Percentiles rank a stretch among this genome's conserved stretches.
Conservation (phyloP, 768 basidiomycete genomes). For the Suillus hirtellus region DNA sequence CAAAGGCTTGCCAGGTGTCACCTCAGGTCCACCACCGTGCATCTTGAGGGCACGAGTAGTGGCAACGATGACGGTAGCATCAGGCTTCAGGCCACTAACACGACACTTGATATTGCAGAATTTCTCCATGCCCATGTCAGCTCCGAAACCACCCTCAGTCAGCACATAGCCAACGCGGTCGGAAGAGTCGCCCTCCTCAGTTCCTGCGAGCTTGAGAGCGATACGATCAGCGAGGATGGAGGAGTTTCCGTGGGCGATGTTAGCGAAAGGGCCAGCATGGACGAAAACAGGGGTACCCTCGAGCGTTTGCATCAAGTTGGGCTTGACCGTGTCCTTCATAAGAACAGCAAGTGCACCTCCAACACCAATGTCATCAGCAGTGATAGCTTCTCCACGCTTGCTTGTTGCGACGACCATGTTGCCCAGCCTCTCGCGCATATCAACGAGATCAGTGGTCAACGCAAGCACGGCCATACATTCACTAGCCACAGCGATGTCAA, state of each 20-base stretch:
- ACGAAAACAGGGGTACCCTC: slow-evolving; percentile 99
- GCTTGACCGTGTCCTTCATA: slow-evolving; percentile 99
- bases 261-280: slow-evolving; percentile 97
- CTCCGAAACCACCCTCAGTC: slow-evolving; percentile 98
- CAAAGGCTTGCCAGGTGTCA: slow-evolving; percentile 92
- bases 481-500: slow-evolving; percentile 96
- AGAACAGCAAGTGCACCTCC: slow-evolving; percentile 94
- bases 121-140: slow-evolving; percentile 99
- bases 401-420: slow-evolving; percentile 97
- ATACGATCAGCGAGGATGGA: slow-evolving; percentile 98
- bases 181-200: slow-evolving; percentile 83
- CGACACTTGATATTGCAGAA: slow-evolving; percentile 99
- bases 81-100: slow-evolving; percentile 86
- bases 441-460: slow-evolving; percentile 79
- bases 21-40: slow-evolving; percentile 98
- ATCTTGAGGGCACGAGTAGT: slow-evolving; percentile 98
- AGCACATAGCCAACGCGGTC: slow-evolving; percentile 91
- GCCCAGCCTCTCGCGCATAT: slow-evolving; percentile 91
- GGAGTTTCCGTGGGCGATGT: slow-evolving; percentile 98
- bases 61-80: slow-evolving; percentile 94
- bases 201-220: slow-evolving; percentile 94
- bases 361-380: slow-evolving; percentile 94
- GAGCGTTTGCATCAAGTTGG: slow-evolving; percentile 97
- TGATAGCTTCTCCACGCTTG: slow-evolving; percentile 88
- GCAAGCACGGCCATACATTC: slow-evolving; percentile 99